A percentile compares a stretch with the other conserved stretches of the same genome.
Evolutionary conservation across 2,329 filamentous ascomycete species (phyloP).

Genomic region (Exophiala sp.): DNA sequence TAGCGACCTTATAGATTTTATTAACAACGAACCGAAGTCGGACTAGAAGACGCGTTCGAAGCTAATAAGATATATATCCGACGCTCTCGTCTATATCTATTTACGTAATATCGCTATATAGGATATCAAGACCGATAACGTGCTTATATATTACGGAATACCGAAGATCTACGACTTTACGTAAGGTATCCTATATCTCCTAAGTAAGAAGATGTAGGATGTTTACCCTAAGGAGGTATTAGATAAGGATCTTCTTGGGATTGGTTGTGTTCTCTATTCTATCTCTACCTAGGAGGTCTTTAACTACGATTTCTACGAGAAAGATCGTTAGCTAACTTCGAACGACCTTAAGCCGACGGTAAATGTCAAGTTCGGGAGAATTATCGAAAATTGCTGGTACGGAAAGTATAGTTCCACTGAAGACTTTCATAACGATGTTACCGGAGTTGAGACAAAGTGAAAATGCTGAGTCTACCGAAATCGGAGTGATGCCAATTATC

Average conservation of each 20-base stretch:
- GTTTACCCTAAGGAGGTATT: conserved; percentile 17
- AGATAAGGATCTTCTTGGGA: conserved; percentile 17
- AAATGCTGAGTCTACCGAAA: too few species aligned
- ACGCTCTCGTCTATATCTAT: conserved; percentile 17
- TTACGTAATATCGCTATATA: conserved; percentile 17
- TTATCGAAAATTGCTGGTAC: too few species aligned
- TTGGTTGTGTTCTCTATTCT: conserved; percentile 22
- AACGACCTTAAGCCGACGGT: conserved; percentile 6
- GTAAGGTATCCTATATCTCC: conserved; percentile 17
- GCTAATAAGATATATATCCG: conserved; percentile 17
- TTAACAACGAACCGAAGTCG: conserved; percentile 11
- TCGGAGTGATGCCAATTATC: too few species aligned
- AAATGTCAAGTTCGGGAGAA: too few species aligned
- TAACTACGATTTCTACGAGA: conserved; percentile 19
- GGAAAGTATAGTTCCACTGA: background rate
- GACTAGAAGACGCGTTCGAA: conserved; percentile 14
- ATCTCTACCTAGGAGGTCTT: conserved; percentile 17
- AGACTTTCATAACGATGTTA: background rate
- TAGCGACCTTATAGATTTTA: conserved; percentile 13
- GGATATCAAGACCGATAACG: conserved; percentile 21
- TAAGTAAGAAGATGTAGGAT: conserved; percentile 15
- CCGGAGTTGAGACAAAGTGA: too few species aligned
- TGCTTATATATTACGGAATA: conserved; percentile 11
- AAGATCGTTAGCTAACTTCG: conserved; percentile 12
- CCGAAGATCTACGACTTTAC: conserved; percentile 18